Evolutionary conservation across 306 rosid genomes (phyloP).

Genomic region (Gastrolobium bilobum): DNA sequence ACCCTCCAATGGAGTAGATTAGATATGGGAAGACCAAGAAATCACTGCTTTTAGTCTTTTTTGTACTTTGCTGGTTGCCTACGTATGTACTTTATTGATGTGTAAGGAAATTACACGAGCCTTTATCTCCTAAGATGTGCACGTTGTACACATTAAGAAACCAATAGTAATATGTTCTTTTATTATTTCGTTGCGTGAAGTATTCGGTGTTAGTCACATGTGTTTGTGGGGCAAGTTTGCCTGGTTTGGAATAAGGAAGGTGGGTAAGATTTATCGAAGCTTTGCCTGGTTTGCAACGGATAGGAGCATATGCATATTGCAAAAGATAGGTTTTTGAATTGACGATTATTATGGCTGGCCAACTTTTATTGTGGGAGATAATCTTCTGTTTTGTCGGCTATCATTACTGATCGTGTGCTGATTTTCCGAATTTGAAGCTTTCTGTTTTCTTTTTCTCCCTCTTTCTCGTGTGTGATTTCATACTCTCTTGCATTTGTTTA

Average conservation of each 20-base stretch:
- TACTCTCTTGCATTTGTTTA: too few species aligned
- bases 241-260: slow-evolving; percentile 31
- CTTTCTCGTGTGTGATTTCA: neutral
- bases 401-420: neutral
- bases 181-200: slow-evolving; percentile 13
- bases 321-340: neutral
- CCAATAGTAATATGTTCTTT: neutral
- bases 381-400: neutral
- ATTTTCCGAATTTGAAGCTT: neutral
- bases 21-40: neutral
- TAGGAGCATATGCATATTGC: slow-evolving; percentile 2
- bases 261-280: slow-evolving; percentile 36
- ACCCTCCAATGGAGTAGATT: neutral
- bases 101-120: neutral
- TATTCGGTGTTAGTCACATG: neutral
- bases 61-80: slow-evolving; percentile 1
- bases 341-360: neutral
- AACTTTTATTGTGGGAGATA: slow-evolving; percentile 13
- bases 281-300: neutral
- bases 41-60: neutral
- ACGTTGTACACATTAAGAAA: neutral
- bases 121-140: neutral
- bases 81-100: neutral
- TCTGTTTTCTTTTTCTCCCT: neutral
- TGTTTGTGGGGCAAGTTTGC: slow-evolving; percentile 13